Evolutionary conservation across 2,329 filamentous ascomycete species (phyloP).

Genomic region (Xylariales sp.): DNA sequence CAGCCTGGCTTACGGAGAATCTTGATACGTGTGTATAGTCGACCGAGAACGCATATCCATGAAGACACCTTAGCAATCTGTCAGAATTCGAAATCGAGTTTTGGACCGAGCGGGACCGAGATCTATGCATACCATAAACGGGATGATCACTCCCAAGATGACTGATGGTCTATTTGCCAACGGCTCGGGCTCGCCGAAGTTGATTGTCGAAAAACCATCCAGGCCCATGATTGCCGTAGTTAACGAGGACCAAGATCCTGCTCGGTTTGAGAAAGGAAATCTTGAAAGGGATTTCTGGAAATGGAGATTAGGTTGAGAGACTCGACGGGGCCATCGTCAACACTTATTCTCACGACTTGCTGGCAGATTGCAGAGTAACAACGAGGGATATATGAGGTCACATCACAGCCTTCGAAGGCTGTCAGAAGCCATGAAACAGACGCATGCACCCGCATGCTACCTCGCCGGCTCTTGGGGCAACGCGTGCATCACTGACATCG

Average conservation of each 20-base stretch:
- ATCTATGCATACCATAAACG: slow-evolving; percentile 18
- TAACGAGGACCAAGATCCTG: slow-evolving; percentile 4
- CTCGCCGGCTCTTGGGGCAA: slow-evolving; percentile 1
- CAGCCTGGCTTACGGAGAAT: slow-evolving; percentile 18
- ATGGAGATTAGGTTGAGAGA: not conserved
- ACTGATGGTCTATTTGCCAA: slow-evolving; percentile 21
- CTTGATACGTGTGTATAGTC: slow-evolving; percentile 20
- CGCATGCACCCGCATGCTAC: slow-evolving; percentile 6
- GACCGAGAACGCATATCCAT: slow-evolving; percentile 23
- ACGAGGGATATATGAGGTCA: not conserved
- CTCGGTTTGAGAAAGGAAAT: slow-evolving; percentile 6
- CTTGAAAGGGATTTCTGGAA: not conserved
- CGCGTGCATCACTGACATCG: slow-evolving; percentile 3
- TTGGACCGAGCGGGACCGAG: slow-evolving; percentile 6
- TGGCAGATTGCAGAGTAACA: not conserved
- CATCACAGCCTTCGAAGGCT: not conserved
- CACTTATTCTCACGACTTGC: not conserved
- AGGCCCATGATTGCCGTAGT: not conserved
- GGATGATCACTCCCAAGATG: slow-evolving; percentile 25
- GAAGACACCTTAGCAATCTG: slow-evolving; percentile 17
- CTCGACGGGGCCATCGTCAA: not conserved
- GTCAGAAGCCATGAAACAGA: not conserved
- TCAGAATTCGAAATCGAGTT: not conserved
- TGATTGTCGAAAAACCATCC: slow-evolving; percentile 14
- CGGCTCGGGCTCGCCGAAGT: slow-evolving; percentile 23